These are phyloP conservation scores for Xerocomellus amylosporus DNA, from an alignment of 768 basidiomycete species.

Conservation along the genomic window DNA sequence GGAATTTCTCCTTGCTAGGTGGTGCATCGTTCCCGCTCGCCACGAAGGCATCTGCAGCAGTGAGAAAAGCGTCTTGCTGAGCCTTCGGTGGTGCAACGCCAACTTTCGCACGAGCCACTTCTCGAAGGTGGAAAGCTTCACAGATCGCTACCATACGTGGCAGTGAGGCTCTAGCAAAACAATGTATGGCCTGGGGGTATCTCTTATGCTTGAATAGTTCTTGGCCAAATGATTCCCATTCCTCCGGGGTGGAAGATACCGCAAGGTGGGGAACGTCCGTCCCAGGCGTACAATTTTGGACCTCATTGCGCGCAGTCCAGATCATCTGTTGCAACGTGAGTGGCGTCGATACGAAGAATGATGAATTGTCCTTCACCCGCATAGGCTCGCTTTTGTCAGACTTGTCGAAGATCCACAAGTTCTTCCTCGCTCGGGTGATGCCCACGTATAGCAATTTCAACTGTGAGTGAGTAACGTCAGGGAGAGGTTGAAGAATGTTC, in stretches of 20 bases:
- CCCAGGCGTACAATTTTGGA: conserved; percentile 49
- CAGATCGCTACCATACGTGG: conserved; percentile 45
- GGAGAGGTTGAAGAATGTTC: neutral
- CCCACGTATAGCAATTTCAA: conserved; percentile 71
- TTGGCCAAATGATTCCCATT: conserved; percentile 44
- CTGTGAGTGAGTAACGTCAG: conserved; percentile 30
- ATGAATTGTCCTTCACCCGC: conserved; percentile 37
- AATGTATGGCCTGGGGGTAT: conserved; percentile 54
- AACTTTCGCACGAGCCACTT: conserved; percentile 41
- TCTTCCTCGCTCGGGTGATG: conserved; percentile 64
- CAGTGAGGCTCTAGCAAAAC: conserved; percentile 48
- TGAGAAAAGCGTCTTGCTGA: conserved; percentile 38
- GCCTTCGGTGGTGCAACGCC: conserved; percentile 24
- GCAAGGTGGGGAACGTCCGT: conserved; percentile 54
- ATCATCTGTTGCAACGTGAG: conserved; percentile 37
- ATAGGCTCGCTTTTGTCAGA: conserved; percentile 57
- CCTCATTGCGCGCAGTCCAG: conserved; percentile 46
- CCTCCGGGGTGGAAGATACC: conserved; percentile 46
- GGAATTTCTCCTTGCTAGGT: conserved; percentile 24
- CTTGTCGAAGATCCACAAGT: conserved; percentile 67
- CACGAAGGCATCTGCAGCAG: conserved; percentile 51
- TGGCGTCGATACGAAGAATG: neutral
- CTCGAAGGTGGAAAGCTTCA: conserved; percentile 52
- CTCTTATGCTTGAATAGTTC: conserved; percentile 38
- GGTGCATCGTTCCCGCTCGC: conserved; percentile 36